Base-by-base conservation (phyloP, 768 basidiomycete species). In the Lactifluus echinatus region DNA sequence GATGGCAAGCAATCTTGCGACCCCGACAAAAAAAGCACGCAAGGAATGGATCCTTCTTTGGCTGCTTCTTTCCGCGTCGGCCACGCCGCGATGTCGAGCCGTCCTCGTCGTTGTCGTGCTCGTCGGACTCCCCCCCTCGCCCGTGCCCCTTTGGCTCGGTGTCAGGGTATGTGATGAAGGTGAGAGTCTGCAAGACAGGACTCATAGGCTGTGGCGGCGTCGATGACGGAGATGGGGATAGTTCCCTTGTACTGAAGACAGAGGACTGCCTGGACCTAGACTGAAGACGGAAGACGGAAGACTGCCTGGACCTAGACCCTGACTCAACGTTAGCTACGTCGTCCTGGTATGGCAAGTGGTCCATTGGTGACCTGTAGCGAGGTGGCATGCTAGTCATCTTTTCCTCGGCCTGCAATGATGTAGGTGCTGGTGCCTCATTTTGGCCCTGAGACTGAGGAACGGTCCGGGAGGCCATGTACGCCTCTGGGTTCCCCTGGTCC, bases 1-100 rank as follows among this genome's bases (percentile, higher is more conserved):
- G 70, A 29, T 69, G 67, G 59, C 73, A 74, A 19, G 72, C 72
- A 45, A 73, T 73, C 69, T 74, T 74, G 56, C 73, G 70, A 37
- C 70, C 70, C 21, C 73, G 57, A 55, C 73, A 73, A 66, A 74
- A 74, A 56, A 66, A 70, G 59, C 72, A 73, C 10, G 72, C 72
- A n/a, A 73, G 68, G 31, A 69, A 71, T 19, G 69, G 64, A 26
- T 72, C 71, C 64, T 72, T 70, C 66, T 69, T 70, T n/a, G 69
- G 66, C 37, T 55, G 43, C 39, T 63, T 63, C n/a, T 50, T 59
- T 48, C 58, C 58, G 59, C 64, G 63, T 65, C 70, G 44, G 63
- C 70, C 55, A 56, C 60, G 63, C 61, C 60, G 45, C 63, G 62
- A 34, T 56, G 64, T 51, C 44, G 63, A 48, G 36, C 50, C 40